Conservation (phyloP, 2,329 filamentous ascomycete genomes). For the Colletotrichum salicis region DNA sequence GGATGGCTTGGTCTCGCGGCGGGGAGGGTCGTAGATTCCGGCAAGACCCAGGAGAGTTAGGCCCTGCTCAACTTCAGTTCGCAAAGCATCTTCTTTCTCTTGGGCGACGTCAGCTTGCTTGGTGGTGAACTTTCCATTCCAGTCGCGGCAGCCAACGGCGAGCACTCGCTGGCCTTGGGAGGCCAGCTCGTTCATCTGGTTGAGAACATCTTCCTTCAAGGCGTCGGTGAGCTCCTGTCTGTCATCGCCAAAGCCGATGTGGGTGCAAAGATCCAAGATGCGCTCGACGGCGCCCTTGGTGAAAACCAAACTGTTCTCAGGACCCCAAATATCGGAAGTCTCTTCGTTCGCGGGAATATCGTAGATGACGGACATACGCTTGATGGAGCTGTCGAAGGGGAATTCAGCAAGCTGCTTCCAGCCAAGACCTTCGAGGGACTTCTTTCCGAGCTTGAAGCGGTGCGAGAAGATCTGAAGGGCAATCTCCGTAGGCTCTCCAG, state of each 20-base stretch:
- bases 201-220: conserved; percentile 60
- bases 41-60: conserved; percentile 83
- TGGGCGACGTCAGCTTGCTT: conserved; percentile 44
- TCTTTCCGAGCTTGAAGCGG: conserved; percentile 71
- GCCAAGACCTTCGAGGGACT: conserved; percentile 59
- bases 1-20: conserved; percentile 79
- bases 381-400: conserved; percentile 82
- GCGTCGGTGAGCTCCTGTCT: conserved; percentile 61
- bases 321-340: conserved; percentile 49
- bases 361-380: conserved; percentile 84
- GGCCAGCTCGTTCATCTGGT: conserved; percentile 68
- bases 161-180: conserved; percentile 78
- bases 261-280: conserved; percentile 65
- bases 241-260: conserved; percentile 55
- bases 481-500: conserved; percentile 70
- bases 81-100: conserved; percentile 53
- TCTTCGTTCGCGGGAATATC: conserved; percentile 55
- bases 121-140: conserved; percentile 59
- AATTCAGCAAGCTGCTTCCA: conserved; percentile 77
- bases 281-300: conserved; percentile 73
- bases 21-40: conserved; percentile 88
- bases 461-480: conserved; percentile 78
- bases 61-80: conserved; percentile 72
- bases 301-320: conserved; percentile 63
- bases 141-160: conserved; percentile 73